Conservation (phyloP, 805 yeast species). For the Saccharomycopsis olivae region DNA sequence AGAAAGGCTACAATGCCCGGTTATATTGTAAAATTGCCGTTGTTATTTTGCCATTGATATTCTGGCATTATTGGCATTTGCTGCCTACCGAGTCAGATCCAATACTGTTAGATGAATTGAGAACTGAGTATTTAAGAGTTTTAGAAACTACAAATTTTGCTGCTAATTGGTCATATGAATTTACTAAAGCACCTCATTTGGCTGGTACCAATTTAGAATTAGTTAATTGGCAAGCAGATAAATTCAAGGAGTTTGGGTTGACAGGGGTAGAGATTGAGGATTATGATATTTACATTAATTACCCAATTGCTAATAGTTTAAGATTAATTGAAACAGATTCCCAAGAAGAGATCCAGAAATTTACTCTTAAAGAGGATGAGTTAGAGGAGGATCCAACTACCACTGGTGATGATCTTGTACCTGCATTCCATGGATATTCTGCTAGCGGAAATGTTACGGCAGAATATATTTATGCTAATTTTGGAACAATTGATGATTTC, state of each 20-base stretch:
- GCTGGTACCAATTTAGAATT: slow-evolving; percentile 41
- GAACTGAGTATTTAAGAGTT: slow-evolving; percentile 20
- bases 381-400: slow-evolving; percentile 39
- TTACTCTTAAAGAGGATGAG: slow-evolving; percentile 42
- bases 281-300: slow-evolving; percentile 50
- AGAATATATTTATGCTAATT: slow-evolving; percentile 47
- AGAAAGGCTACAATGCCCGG: too few species aligned
- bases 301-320: slow-evolving; percentile 46
- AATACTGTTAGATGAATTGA: not conserved
- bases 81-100: not conserved
- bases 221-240: slow-evolving; percentile 47
- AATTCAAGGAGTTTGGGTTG: slow-evolving; percentile 52
- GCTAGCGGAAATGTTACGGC: slow-evolving; percentile 52
- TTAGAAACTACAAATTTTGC: slow-evolving; percentile 27
- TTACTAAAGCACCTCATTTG: slow-evolving; percentile 44
- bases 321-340: slow-evolving; percentile 23
- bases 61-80: not conserved
- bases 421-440: slow-evolving; percentile 54
- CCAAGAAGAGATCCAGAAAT: slow-evolving; percentile 31
- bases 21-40: too few species aligned
- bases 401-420: slow-evolving; percentile 28
- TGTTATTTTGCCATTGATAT: not conserved
- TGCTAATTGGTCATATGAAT: slow-evolving; percentile 41
- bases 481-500: slow-evolving; percentile 50
- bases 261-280: slow-evolving; percentile 36